A percentile compares a stretch with the other conserved stretches of the same genome.
Evolutionary conservation across 352 stramenopile species (phyloP).

Genomic region (Paralagenidium karlingii): DNA sequence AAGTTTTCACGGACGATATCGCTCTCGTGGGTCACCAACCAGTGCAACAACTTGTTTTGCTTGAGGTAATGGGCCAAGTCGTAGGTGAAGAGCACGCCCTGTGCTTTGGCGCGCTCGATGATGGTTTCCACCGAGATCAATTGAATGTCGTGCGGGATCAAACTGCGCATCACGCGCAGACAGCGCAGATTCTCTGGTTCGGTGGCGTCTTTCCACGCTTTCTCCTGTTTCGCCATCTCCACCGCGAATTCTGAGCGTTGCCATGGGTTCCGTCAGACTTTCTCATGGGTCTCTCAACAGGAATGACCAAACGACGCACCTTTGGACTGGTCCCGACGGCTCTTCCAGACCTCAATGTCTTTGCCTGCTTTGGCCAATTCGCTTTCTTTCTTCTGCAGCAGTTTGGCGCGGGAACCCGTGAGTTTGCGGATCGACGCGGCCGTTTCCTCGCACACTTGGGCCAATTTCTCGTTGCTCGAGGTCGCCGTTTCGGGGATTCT

Average conservation of each 20-base stretch:
- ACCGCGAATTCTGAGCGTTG: slow-evolving; percentile 34
- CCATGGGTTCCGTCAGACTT: neutral
- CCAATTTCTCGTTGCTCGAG: slow-evolving; percentile 13
- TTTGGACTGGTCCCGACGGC: slow-evolving; percentile 31
- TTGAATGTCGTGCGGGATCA: slow-evolving; percentile 42
- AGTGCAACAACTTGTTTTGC: slow-evolving; percentile 63
- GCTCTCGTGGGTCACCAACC: slow-evolving; percentile 57
- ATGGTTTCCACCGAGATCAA: slow-evolving; percentile 39
- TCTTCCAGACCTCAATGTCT: slow-evolving; percentile 60
- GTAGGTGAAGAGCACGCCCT: slow-evolving; percentile 45
- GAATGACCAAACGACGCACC: neutral
- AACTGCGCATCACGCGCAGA: slow-evolving; percentile 22
- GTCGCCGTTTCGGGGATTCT: slow-evolving; percentile 29
- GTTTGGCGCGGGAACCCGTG: slow-evolving; percentile 24
- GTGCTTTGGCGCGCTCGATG: slow-evolving; percentile 19
- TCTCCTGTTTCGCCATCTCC: slow-evolving; percentile 39
- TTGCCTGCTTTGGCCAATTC: slow-evolving; percentile 37
- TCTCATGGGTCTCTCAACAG: neutral
- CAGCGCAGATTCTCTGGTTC: slow-evolving; percentile 20
- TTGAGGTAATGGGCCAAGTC: slow-evolving; percentile 70
- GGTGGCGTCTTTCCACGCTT: slow-evolving; percentile 25
- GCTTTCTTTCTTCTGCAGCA: slow-evolving; percentile 34
- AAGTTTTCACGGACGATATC: slow-evolving; percentile 65
- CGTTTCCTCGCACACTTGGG: slow-evolving; percentile 27
- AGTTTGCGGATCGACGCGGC: slow-evolving; percentile 27